Base-by-base conservation (phyloP, 306 rosid genomes). In the Vigna trinervia region DNA sequence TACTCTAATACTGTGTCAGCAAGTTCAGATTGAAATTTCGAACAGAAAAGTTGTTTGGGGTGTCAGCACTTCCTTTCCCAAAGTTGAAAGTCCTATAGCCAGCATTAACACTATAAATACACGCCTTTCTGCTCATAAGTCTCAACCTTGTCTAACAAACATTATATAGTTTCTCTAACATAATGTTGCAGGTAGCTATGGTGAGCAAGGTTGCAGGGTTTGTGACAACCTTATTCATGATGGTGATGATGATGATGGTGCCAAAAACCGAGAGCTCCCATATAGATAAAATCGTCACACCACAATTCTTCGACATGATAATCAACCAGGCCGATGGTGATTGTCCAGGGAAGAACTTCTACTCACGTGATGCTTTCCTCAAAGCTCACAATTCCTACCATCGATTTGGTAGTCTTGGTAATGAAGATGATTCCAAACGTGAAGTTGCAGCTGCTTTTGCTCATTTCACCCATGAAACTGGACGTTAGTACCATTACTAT, bases 401-500 rank as follows among this genome's bases (percentile, higher is more conserved):
- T 14, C 71, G 76, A 4, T 89, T 92, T 28, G 93, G 91, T 1
- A 69, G 13, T 9, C 52, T 75, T 9, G 85, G 82, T 6, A 61
- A 80, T 0, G 30, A 36, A 1, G 85, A 86, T 26, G 95, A 92
- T 54, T 89, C 94, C 2, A 88, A 88, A 74, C 88, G 97, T 1
- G 95, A 92, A 82, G 83, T 92, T 61, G 95, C 95, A 3, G 95
- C 97, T 2, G 90, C 90, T 79, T 92, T 89, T 66, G 95, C 85
- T 12, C 94, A 90, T 14, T 96, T 89, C 75, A 94, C 97, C 19
- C 97, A 92, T 30, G 98, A 94, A 78, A 90, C 96, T 2, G 89
- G 89, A 41, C 46, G 46, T 41, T 41, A 41, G 46, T 39, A 26
- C 28, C 28, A 26, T 3, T 2, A 26, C 28, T 26, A 26, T 26